Evolutionary conservation across 495 filamentous ascomycete genomes (phyloP), one percentile per base, ranked within the genome.

Genomic region (Trichoderma reesei): DNA sequence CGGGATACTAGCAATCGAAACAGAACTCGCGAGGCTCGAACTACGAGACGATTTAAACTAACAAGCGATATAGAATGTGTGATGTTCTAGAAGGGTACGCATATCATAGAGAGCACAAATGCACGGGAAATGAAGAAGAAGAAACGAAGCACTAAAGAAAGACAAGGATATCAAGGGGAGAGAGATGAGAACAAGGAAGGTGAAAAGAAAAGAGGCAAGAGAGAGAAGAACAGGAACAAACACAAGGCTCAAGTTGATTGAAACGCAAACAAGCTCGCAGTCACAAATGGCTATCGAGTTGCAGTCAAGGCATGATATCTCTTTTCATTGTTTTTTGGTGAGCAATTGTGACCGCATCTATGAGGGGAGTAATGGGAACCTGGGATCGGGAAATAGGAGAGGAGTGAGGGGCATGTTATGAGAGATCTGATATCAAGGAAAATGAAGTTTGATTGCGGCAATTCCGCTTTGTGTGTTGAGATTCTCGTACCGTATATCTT

Each of bases 1-100:
- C 59, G 82, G 81, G 3, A 41, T 84, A 67, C 66, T 84, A 16
- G 77, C 77, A 26, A 73, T 83, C 41, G 79, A 83, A 67, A 71
- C 76, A 48, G 82, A 84, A 65, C 70, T 84, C 64, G 76, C 82
- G 65, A 74, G 67, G 62, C 67, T 84, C 62, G 79, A 79, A 56
- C 64, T 84, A 20, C 63, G 61, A 39, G 67, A 66, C 14, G 69
- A 66, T 31, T 34, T 56, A 16, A 56, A 56, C 51, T 56, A 34
- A 56, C 51, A 3, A 56, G 20, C 51, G 31, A 9, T 33, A 34
- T 34, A 56, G 51, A 56, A 56, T 56, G 51, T 31, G 34, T 63
- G 66, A 16, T 65, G 66, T 63, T 59, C 16, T 44, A 39, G 67
- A 73, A 9, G 42, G 62, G 5, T 65, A 64, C 10, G 67, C 69